phyloP scores from a whole-genome alignment of 768 basidiomycete species.

The Lactarius akahatsu region DNA sequence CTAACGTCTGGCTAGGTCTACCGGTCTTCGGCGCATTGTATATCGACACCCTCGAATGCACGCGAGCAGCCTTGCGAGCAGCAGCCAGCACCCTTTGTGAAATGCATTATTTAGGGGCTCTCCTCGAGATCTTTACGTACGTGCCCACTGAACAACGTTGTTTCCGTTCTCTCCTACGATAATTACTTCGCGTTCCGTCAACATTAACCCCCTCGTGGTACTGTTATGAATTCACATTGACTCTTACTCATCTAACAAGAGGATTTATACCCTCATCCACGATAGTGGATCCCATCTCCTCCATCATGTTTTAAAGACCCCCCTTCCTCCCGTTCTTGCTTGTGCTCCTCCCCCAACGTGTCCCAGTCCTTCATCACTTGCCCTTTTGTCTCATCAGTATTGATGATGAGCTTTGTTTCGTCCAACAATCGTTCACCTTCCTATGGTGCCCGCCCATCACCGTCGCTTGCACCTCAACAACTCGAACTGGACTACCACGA shows the following conservation, averaged over 20 bases:
- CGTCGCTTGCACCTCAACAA: not conserved
- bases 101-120: not conserved
- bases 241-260: not conserved
- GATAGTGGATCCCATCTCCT: not conserved
- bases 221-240: not conserved
- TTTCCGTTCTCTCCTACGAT: not conserved
- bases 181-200: not conserved
- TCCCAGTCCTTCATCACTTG: not conserved
- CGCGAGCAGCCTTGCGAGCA: not conserved
- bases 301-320: not conserved
- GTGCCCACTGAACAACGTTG: not conserved
- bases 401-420: not conserved
- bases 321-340: not conserved
- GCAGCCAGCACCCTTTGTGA: not conserved
- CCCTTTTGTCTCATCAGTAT: not conserved
- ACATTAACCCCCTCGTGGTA: not conserved
- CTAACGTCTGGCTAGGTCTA: not conserved
- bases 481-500: not conserved
- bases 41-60: not conserved
- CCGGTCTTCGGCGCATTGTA: not conserved
- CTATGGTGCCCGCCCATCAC: not conserved
- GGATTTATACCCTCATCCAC: not conserved
- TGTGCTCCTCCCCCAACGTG: not conserved
- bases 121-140: not conserved
- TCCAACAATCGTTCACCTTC: not conserved